Evolutionary conservation across 1,284 basidiomycete species (phyloP).

Genomic region (Puccinia polysora): DNA sequence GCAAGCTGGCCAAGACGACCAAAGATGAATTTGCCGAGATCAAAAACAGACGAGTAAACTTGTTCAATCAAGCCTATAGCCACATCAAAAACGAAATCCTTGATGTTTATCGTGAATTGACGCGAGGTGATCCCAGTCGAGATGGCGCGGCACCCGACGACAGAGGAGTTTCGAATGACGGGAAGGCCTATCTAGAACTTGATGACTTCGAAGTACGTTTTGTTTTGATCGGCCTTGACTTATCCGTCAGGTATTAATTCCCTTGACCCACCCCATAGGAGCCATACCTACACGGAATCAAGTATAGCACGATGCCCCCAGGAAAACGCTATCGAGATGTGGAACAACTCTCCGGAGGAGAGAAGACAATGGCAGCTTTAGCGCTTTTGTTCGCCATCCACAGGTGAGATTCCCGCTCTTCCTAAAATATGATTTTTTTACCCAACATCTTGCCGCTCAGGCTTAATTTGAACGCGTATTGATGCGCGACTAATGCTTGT

Average conservation of each 20-base stretch:
- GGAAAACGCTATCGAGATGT: conserved; percentile 99
- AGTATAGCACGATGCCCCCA: conserved; percentile 98
- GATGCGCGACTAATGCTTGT: too few species aligned
- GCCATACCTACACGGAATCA: conserved; percentile 90
- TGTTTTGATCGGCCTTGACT: not conserved
- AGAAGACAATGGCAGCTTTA: conserved; percentile 95
- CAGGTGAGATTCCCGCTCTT: conserved; percentile 54
- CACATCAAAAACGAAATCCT: conserved; percentile 94
- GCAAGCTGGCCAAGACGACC: conserved; percentile 76
- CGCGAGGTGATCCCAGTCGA: conserved; percentile 83
- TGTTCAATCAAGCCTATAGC: conserved; percentile 93
- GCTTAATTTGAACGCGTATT: too few species aligned
- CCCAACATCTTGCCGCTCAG: too few species aligned
- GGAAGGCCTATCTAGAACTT: conserved; percentile 76
- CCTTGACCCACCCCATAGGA: conserved; percentile 60
- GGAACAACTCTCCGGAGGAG: conserved; percentile 95
- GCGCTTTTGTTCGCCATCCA: conserved; percentile 95
- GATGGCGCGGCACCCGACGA: conserved; percentile 71
- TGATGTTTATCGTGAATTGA: conserved; percentile 94
- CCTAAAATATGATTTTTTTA: not conserved
- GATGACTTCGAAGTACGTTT: conserved; percentile 79
- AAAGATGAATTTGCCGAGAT: conserved; percentile 85
- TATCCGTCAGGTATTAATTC: not conserved
- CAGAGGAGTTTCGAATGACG: conserved; percentile 22
- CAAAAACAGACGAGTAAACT: conserved; percentile 73